A percentile compares a stretch with the other conserved stretches of the same genome.
Evolutionary conservation across 2,329 filamentous ascomycete species (phyloP).

Genomic region (Ceratocystis cacaofunesta): DNA sequence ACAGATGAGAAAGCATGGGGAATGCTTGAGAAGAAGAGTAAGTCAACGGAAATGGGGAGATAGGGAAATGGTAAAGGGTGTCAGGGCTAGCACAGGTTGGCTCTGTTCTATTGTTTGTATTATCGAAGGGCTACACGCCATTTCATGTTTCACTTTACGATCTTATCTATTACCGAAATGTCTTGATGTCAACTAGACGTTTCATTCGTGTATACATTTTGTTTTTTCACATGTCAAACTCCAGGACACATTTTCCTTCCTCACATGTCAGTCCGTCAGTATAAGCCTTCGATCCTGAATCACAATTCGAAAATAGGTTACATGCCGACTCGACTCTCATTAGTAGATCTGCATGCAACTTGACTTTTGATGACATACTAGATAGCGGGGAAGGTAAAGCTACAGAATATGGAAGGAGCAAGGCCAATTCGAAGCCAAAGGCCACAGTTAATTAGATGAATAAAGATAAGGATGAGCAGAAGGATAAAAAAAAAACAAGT

Average conservation of each 20-base stretch:
- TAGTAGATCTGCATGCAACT: not conserved
- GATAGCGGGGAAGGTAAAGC: not conserved
- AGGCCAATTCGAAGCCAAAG: too few species aligned
- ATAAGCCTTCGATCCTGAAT: not conserved
- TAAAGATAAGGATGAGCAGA: not conserved
- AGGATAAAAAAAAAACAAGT: not conserved
- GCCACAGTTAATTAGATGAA: not conserved
- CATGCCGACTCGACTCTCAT: not conserved
- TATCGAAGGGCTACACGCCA: not conserved
- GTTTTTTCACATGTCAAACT: not conserved
- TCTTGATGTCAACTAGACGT: not conserved
- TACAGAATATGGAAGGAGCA: not conserved
- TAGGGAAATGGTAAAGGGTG: not conserved
- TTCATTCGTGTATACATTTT: not conserved
- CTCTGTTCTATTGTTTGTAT: not conserved
- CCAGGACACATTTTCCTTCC: too few species aligned
- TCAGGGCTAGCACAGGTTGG: not conserved
- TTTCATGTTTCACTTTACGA: not conserved
- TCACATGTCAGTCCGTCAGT: not conserved
- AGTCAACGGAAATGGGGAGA: not conserved
- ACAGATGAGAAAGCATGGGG: constrained; percentile 12
- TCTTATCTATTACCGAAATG: not conserved
- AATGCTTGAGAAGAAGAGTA: constrained; percentile 15
- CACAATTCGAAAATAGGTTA: not conserved
- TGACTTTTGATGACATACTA: not conserved